Evolutionary conservation across 75 land plant species (phyloP), one percentile per base, ranked within the genome.

Genomic region (Selaginella moellendorffii): DNA sequence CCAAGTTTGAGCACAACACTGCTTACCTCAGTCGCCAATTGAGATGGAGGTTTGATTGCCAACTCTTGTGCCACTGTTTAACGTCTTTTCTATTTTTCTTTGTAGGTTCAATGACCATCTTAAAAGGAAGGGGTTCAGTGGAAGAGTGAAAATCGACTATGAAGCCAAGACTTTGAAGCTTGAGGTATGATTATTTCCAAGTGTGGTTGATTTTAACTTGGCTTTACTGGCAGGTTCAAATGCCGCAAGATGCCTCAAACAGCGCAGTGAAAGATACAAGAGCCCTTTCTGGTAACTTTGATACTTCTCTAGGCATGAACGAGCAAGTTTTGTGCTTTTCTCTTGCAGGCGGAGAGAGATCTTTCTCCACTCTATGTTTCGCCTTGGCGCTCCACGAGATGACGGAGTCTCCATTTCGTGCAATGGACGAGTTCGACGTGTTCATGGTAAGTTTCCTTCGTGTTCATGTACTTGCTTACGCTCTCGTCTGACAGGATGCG

Each of bases 351-450:
- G 99, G 99, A 0, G 99, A 95, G 60, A 79, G 99, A 21, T 95
- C 99, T 17, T 95, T 81, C 58, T 86, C 96, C 24, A 95, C 99
- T 14, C 71, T 95, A 60, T 85, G 91, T 60, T 95, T 95, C 78
- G 87, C 96, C 10, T 62, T 95, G 23, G 88, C 99, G 26, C 77
- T 95, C 22, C 99, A 95, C 78, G 85, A 80, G 26, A 89, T 95
- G 99, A 86, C 87, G n/a, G 99, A 95, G 65, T 77, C 99, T 25
- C 99, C 99, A 17, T 95, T 95, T 64, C 85, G 99, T 60, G 99
- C 96, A 5, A 95, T 95, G 99, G 99, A 95, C 63, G 99, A 95
- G 67, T 95, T 95, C 74, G 99, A 95, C 82, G 96, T 95, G 17
- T 95, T 95, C 65, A 95, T 95, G 99, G 95, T 88, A 63, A 56